A percentile compares a stretch with the other conserved stretches of the same genome.
These are phyloP conservation scores for Fusarium torulosum DNA, from an alignment of 2,329 filamentous ascomycete genomes.

Conservation along the genomic window DNA sequence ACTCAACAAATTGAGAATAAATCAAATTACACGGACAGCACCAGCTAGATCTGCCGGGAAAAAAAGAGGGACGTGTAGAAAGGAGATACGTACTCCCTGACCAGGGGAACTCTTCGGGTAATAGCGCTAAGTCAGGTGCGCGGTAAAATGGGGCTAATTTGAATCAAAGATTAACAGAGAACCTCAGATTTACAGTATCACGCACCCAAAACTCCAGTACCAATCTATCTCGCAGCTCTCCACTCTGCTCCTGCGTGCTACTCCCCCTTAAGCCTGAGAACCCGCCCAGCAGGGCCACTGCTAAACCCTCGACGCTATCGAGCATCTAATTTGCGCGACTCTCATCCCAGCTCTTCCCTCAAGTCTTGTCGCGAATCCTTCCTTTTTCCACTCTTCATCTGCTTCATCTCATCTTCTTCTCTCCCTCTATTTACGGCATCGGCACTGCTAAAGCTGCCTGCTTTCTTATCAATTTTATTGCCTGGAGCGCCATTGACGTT, in stretches of 20 bases:
- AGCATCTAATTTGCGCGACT: constrained; percentile 51
- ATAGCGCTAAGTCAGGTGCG: constrained; percentile 42
- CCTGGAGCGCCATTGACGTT: constrained; percentile 33
- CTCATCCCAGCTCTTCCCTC: constrained; percentile 46
- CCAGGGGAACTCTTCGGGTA: constrained; percentile 35
- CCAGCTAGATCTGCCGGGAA: constrained; percentile 17
- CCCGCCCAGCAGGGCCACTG: constrained; percentile 45
- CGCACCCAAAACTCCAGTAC: constrained; percentile 12
- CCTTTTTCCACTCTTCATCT: constrained; percentile 44
- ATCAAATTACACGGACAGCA: constrained; percentile 6
- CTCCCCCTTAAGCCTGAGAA: constrained; percentile 26
- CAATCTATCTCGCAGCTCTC: constrained; percentile 47
- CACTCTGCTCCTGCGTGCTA: constrained; percentile 37
- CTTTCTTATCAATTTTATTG: constrained; percentile 21
- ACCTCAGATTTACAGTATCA: neutral
- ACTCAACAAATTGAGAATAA: constrained; percentile 2
- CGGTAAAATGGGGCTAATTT: constrained; percentile 41
- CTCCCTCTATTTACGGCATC: constrained; percentile 36
- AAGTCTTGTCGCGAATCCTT: constrained; percentile 42
- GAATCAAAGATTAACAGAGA: constrained; percentile 24
- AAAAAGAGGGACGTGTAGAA: constrained; percentile 17
- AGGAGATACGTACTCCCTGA: constrained; percentile 32
- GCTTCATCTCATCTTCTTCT: constrained; percentile 34
- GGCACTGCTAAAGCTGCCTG: constrained; percentile 27
- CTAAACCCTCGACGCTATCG: constrained; percentile 49